Evolutionary conservation across 148 eudicot species (phyloP).

Genomic region (Camellia sinensis): DNA sequence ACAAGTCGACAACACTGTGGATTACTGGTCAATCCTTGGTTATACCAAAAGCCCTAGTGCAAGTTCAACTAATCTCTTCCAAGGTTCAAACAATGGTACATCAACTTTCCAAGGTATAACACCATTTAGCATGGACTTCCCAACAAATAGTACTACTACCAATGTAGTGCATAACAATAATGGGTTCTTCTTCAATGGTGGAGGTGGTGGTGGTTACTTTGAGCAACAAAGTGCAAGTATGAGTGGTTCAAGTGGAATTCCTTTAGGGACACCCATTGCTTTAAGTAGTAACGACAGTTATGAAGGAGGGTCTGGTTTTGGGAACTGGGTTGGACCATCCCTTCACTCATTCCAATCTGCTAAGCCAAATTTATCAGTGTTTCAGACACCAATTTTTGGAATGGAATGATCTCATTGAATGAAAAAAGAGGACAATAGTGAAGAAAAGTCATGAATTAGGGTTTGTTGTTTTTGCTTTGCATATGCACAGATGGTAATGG

Average conservation of each 20-base stretch:
- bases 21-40: slow-evolving; percentile 36
- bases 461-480: neutral
- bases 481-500: slow-evolving; percentile 10
- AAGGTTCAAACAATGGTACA: slow-evolving; percentile 8
- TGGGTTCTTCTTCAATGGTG: slow-evolving; percentile 25
- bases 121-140: slow-evolving; percentile 28
- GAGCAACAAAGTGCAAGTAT: slow-evolving; percentile 25
- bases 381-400: slow-evolving; percentile 75
- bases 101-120: slow-evolving; percentile 10
- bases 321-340: slow-evolving; percentile 41
- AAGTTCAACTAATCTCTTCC: neutral
- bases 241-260: slow-evolving; percentile 3
- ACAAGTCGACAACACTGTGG: slow-evolving; percentile 23
- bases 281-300: slow-evolving; percentile 16
- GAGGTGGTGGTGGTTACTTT: slow-evolving; percentile 9
- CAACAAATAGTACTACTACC: neutral
- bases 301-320: slow-evolving; percentile 24
- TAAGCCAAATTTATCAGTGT: slow-evolving; percentile 33
- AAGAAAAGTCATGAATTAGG: neutral
- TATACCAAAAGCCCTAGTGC: slow-evolving; percentile 13
- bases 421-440: neutral
- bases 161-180: neutral
- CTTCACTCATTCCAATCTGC: slow-evolving; percentile 38
- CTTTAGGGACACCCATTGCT: slow-evolving; percentile 27
- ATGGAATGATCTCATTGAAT: slow-evolving; percentile 42